Evolutionary conservation across 2,329 filamentous ascomycete species (phyloP), one percentile per base, ranked within the genome.

Genomic region (Pseudocercospora pini-densiflorae): DNA sequence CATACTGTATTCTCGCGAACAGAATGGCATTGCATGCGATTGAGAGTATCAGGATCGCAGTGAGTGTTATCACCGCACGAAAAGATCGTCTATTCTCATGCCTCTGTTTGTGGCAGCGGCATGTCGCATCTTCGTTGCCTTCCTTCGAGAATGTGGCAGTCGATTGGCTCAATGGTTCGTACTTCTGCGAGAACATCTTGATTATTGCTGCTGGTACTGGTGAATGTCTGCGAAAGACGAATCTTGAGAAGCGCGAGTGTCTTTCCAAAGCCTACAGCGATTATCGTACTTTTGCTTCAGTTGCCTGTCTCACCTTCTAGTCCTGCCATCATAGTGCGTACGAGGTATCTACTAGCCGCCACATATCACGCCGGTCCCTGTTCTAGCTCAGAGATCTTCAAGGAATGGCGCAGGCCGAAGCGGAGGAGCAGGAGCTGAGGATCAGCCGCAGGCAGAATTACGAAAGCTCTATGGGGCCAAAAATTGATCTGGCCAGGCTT

Each of bases 21-120:
- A 62, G 45, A 8, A 62, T 29, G n/a, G 54, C 47, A 24, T 53
- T 62, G 24, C 16, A 31, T 3, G 36, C 45, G 16, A 62, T 55
- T n/a, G 60, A 62, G 9, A 62, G 60, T 2, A 53, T 10, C 5
- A 62, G 21, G 5, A 43, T 5, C 9, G 24, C 33, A 2, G 40
- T 14, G 16, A 59, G 16, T 21, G 21, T 21, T 12, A 10, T n/a
- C 14, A 31, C 12, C 1, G 54, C 40, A 12, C 54, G 24, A 3
- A 16, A 14, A 31, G 54, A 40, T 9, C 29, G 54, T n/a, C 24
- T 36, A 4, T 29, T 6, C 5, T 14, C 19, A n/a, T 33, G 54
- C n/a, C 21, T 58, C 19, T 10, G 19, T 14, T 33, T 19, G 24
- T 58, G 27, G 23, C 47, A 51, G 9, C 24, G 9, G 47, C 47